Percentiles rank a stretch among this genome's conserved stretches.
Conservation (phyloP, 108 stramenopile genomes). For the Cyclotella sp. region DNA sequence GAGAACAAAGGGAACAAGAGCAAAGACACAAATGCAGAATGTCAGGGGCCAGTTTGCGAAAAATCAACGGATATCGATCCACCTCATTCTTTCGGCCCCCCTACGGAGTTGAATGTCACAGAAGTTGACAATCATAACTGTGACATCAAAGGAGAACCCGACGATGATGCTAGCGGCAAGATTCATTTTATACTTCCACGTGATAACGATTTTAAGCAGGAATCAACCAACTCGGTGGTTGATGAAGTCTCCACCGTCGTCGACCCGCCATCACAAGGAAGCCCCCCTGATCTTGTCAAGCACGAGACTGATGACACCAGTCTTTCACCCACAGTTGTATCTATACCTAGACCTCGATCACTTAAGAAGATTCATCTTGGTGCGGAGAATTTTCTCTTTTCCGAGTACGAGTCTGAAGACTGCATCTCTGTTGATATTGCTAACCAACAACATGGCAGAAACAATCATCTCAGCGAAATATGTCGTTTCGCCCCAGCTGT, state of each 20-base stretch:
- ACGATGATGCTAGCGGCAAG: too few relatives aligned
- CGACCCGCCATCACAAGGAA: too few relatives aligned
- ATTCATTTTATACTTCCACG: too few relatives aligned
- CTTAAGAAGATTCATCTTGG: background rate
- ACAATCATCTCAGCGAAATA: background rate
- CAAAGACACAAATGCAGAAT: constrained; percentile 6
- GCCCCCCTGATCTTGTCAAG: too few relatives aligned
- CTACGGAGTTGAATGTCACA: too few relatives aligned
- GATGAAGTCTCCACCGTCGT: too few relatives aligned
- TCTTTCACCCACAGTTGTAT: background rate
- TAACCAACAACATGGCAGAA: background rate
- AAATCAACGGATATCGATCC: background rate
- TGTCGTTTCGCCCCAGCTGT: background rate
- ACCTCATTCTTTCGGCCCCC: background rate
- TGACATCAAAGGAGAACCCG: too few relatives aligned
- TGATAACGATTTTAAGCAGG: too few relatives aligned
- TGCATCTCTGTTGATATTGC: constrained; percentile 1
- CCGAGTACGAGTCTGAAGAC: constrained; percentile 6
- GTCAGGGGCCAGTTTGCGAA: background rate
- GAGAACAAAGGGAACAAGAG: background rate
- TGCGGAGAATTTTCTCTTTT: background rate
- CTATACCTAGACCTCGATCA: background rate
- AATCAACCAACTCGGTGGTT: too few relatives aligned
- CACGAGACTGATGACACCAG: background rate
- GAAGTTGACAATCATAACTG: too few relatives aligned